Evolutionary conservation across 2,329 filamentous ascomycete species (phyloP), one percentile per base, ranked within the genome.

Genomic region (Sporothrix phasma): DNA sequence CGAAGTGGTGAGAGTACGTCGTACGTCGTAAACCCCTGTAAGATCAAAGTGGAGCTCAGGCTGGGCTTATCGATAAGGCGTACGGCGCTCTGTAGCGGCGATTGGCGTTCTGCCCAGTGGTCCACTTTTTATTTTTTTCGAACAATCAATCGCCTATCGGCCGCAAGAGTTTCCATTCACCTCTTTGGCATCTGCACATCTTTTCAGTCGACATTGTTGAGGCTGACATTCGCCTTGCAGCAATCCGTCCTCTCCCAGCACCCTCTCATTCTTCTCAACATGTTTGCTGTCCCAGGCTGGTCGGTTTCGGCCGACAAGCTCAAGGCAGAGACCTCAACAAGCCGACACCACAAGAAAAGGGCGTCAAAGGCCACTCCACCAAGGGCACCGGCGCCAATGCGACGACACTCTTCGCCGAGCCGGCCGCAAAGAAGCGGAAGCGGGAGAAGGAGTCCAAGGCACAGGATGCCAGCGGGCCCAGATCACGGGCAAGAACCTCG

Each of bases 271-370:
- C 13, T 19, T 3, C n/a, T 45, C 13, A 47, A 31, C 19, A 93
- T 97, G 93, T 97, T 97, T 75, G 88, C 92, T 10, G 92, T 97
- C 34, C 89, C 90, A 71, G 94, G 94, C 69, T 97, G 93, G 92
- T 90, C 90, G 45, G 81, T 97, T 41, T 85, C 90, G 64, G 82
- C 87, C 67, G 84, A 86, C 69, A 79, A 78, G 61, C 83, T 95
- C 68, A 91, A 90, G 75, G 76, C 84, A 34, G 90, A 96, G 76
- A 82, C 79, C 72, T 66, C 71, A 73, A 61, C 67, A 61, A 43
- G 51, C 67, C 74, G 13, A 64, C 67, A 66, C 74, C 64, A 2
- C 45, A 45, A 5, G n/a, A 24, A 4, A 5, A 31, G 3, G 64
- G 64, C 54, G 61, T 61, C 69, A 67, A 65, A 68, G 73, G 74